Conservation (phyloP, 108 stramenopile genomes). For the Cyclotella baltica region DNA sequence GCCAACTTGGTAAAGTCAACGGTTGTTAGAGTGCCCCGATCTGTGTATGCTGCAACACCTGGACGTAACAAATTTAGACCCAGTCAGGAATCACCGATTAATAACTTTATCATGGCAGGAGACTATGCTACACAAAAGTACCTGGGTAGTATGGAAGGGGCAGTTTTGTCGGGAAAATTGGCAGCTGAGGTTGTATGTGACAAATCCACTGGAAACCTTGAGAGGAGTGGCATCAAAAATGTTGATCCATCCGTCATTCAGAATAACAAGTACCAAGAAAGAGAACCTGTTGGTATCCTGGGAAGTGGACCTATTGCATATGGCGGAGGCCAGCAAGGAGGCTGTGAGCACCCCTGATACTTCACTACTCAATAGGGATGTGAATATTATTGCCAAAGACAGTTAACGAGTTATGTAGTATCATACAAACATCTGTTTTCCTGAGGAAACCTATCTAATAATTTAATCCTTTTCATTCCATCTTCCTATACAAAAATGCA, state of each 20-base stretch:
- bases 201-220: conserved; percentile 26
- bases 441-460: no score
- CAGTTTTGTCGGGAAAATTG: conserved; percentile 65
- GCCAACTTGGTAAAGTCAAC: conserved; percentile 69
- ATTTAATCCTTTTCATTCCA: no score
- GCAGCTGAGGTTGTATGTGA: conserved; percentile 69
- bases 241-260: conserved; percentile 20
- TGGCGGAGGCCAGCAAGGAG: conserved; percentile 55
- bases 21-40: conserved; percentile 67
- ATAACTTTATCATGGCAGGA: conserved; percentile 64
- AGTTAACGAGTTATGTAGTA: no score
- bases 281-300: conserved; percentile 28
- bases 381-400: background rate
- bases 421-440: no score
- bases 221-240: conserved; percentile 29
- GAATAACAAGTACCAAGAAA: conserved; percentile 6
- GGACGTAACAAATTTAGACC: conserved; percentile 64
- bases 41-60: conserved; percentile 77
- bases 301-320: conserved; percentile 32
- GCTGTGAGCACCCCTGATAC: conserved; percentile 38
- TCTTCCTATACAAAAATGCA: no score
- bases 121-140: conserved; percentile 69
- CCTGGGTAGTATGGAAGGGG: conserved; percentile 82
- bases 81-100: conserved; percentile 54
- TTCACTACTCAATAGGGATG: background rate